Evolutionary conservation across 2,329 filamentous ascomycete genomes (phyloP).

Genomic region (Stagonosporopsis chrysanthemi): DNA sequence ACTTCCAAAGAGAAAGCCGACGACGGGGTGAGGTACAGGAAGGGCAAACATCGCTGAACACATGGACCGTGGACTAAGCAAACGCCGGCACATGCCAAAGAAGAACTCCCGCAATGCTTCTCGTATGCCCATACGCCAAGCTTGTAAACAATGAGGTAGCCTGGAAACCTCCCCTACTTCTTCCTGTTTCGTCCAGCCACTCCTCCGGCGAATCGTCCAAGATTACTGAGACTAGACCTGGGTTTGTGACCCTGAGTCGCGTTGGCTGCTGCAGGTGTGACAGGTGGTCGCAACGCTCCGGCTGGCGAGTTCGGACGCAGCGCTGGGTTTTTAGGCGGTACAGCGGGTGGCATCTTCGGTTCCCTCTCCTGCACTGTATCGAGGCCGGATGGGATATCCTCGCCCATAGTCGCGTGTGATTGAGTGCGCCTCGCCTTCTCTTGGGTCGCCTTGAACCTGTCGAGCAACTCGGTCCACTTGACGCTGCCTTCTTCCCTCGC

Average conservation of each 20-base stretch:
- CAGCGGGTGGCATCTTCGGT: conserved; percentile 33
- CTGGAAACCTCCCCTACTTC: conserved; percentile 32
- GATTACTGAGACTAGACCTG: conserved; percentile 53
- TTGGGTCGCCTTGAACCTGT: conserved; percentile 92
- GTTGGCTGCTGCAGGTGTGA: conserved; percentile 24
- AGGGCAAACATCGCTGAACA: conserved; percentile 55
- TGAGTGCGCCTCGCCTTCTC: conserved; percentile 80
- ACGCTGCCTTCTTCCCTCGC: conserved; percentile 83
- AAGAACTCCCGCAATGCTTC: conserved; percentile 36
- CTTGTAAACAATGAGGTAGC: conserved; percentile 3
- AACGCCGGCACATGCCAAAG: conserved; percentile 23
- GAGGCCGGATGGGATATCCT: conserved; percentile 33
- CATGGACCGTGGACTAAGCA: background rate
- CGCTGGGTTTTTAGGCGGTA: conserved; percentile 34
- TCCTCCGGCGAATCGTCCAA: conserved; percentile 55
- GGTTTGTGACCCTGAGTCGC: conserved; percentile 42
- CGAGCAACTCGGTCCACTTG: conserved; percentile 89
- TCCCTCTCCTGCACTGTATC: conserved; percentile 43
- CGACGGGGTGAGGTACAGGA: conserved; percentile 51
- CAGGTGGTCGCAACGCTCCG: conserved; percentile 31
- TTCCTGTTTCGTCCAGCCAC: conserved; percentile 49
- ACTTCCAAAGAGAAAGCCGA: conserved; percentile 35
- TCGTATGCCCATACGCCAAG: conserved; percentile 16
- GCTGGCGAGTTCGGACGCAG: conserved; percentile 35
- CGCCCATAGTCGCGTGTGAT: conserved; percentile 55